A percentile compares a stretch with the other conserved stretches of the same genome.
These are phyloP conservation scores for Schoenoplectus tabernaemontani DNA, from an alignment of 202 grass and related monocot genomes.

Conservation along the genomic window DNA sequence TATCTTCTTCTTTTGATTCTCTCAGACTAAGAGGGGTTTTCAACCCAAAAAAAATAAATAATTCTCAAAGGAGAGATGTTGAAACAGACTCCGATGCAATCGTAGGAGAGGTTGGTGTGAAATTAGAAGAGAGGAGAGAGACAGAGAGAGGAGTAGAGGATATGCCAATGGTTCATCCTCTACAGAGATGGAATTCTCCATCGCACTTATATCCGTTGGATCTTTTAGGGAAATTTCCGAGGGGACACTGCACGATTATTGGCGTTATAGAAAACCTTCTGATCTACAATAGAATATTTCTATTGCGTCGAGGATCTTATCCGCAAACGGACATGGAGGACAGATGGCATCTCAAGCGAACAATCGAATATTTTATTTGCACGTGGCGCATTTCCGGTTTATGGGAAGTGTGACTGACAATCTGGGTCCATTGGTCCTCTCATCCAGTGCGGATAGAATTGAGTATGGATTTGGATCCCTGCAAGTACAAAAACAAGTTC, in stretches of 20 bases:
- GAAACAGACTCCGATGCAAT: not conserved
- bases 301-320: not conserved
- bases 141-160: not conserved
- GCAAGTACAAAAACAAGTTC: no score
- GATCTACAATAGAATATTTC: not conserved
- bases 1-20: not conserved
- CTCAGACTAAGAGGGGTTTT: not conserved
- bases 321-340: not conserved
- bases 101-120: no score
- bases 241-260: not conserved
- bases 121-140: no score
- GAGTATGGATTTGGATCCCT: no score
- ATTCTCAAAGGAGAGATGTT: not conserved
- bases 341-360: not conserved
- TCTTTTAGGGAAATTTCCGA: not conserved
- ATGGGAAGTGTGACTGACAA: not conserved
- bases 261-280: fast-evolving
- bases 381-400: not conserved
- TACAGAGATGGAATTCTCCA: not conserved
- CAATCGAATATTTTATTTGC: not conserved
- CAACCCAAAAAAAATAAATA: not conserved
- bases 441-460: no score
- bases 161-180: not conserved
- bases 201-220: not conserved
- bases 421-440: not conserved